Evolutionary conservation across 805 yeast species (phyloP).

Genomic region (Candida methanosorbosa): DNA sequence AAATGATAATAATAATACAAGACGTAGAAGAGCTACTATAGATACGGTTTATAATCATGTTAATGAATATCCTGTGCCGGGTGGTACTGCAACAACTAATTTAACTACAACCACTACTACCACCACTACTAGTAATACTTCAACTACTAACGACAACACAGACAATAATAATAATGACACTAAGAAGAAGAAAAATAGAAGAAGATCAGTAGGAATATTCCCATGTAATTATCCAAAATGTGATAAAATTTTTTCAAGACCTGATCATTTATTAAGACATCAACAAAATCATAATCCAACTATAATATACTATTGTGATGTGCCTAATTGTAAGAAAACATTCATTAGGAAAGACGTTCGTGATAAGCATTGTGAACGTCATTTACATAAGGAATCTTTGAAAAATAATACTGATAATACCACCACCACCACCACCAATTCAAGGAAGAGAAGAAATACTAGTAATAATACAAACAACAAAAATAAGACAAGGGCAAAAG

Average conservation of each 20-base stretch:
- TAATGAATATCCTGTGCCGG: too few relatives aligned
- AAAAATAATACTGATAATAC: too few relatives aligned
- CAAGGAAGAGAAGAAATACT: too few relatives aligned
- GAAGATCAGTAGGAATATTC: constrained; percentile 10
- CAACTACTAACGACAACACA: background rate
- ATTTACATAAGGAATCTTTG: constrained; percentile 23
- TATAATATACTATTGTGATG: constrained; percentile 37
- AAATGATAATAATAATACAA: too few relatives aligned
- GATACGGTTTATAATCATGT: too few relatives aligned
- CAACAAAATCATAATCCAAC: constrained; percentile 38
- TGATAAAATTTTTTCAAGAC: constrained; percentile 42
- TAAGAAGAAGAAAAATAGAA: constrained; percentile 7
- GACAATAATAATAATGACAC: background rate
- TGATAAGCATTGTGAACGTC: constrained; percentile 31
- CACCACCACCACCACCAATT: too few relatives aligned
- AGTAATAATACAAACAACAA: too few relatives aligned
- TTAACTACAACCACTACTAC: background rate
- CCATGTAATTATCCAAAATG: constrained; percentile 35
- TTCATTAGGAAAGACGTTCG: constrained; percentile 47
- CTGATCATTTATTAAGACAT: constrained; percentile 54
- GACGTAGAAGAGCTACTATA: too few relatives aligned
- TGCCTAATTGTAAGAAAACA: constrained; percentile 40
- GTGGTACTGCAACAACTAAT: too few relatives aligned
- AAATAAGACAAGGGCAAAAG: too few relatives aligned
- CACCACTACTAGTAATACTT: background rate